Evolutionary conservation across 2,329 filamentous ascomycete genomes (phyloP).

Genomic region (Dendrostoma leiphaemia): DNA sequence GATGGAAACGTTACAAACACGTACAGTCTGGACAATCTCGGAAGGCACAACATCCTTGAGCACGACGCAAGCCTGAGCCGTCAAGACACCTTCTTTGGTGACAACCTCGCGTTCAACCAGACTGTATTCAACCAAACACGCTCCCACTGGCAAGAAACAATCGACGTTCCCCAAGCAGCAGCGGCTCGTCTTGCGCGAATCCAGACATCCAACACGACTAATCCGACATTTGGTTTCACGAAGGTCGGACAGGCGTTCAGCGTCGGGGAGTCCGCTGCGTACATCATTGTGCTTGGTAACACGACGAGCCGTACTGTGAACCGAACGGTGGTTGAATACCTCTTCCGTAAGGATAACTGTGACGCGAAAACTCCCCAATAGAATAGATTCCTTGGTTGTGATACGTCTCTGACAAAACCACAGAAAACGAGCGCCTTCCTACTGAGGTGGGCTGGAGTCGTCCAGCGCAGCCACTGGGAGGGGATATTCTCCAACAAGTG

Average conservation of each 20-base stretch:
- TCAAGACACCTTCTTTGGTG: slow-evolving; percentile 46
- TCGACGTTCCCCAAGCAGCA: slow-evolving; percentile 41
- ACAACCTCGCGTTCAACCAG: slow-evolving; percentile 50
- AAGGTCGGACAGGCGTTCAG: slow-evolving; percentile 40
- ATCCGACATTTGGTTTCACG: slow-evolving; percentile 48
- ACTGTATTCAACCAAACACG: slow-evolving; percentile 45
- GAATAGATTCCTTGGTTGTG: too few relatives aligned
- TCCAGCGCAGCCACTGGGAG: neutral
- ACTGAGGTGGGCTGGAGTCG: slow-evolving; percentile 21
- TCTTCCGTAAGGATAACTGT: slow-evolving; percentile 46
- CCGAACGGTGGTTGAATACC: slow-evolving; percentile 39
- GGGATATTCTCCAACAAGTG: neutral
- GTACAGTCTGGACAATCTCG: slow-evolving; percentile 40
- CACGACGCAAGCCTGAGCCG: slow-evolving; percentile 42
- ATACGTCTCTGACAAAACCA: too few relatives aligned
- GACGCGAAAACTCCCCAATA: too few relatives aligned
- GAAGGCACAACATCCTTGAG: slow-evolving; percentile 44
- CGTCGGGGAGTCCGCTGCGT: slow-evolving; percentile 48
- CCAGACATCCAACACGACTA: slow-evolving; percentile 40
- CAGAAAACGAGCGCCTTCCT: slow-evolving; percentile 23
- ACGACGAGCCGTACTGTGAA: slow-evolving; percentile 36
- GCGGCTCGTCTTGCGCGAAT: slow-evolving; percentile 44
- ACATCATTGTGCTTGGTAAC: slow-evolving; percentile 48
- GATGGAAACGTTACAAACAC: slow-evolving; percentile 38
- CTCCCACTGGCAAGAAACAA: slow-evolving; percentile 42